Evolutionary conservation across 2,329 filamentous ascomycete genomes (phyloP), one percentile per base, ranked within the genome.

Genomic region (Penicillium olsonii): DNA sequence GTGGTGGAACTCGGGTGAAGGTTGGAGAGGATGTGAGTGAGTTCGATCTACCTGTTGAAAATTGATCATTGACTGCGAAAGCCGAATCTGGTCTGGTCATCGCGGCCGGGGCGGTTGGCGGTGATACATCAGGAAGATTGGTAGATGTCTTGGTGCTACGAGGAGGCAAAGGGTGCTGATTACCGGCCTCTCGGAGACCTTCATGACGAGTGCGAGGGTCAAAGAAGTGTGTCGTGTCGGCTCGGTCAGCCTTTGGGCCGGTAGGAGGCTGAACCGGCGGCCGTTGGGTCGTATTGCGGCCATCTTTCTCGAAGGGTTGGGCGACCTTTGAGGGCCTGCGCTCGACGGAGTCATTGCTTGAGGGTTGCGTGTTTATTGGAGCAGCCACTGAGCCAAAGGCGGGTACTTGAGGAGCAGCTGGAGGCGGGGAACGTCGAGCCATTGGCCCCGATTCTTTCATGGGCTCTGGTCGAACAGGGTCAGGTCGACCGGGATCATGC

Each of bases 231-330:
- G 61, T 58, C 10, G 55, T 34, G 10, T 67, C 61, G 15, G 46
- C 55, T 18, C 74, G 65, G n/a, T 70, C 69, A 9, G 73, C 73
- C 52, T 74, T 75, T 8, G 74, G 74, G 10, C 69, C 71, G 8
- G 73, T 76, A 10, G 74, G 74, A 11, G 73, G 71, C 24, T 71
- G 68, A 31, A 69, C 64, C 2, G 60, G 42, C 3, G 56, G 52
- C 4, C 59, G 56, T 14, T 56, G 40, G 12, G 58, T 40, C 12
- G 43, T 27, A 18, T 67, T 63, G 47, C 42, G 41, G 1, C 55
- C 62, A 22, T 66, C 58, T 48, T 65, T 66, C 31, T 68, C 62
- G 9, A 46, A 4, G 20, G 48, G 60, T 1, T 44, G 14, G 10
- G 49, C 31, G 7, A 54, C 37, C 17, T 45, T 50, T 8, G 41